Evolutionary conservation across 2,329 filamentous ascomycete genomes (phyloP).

Genomic region (Diaporthe sp.): DNA sequence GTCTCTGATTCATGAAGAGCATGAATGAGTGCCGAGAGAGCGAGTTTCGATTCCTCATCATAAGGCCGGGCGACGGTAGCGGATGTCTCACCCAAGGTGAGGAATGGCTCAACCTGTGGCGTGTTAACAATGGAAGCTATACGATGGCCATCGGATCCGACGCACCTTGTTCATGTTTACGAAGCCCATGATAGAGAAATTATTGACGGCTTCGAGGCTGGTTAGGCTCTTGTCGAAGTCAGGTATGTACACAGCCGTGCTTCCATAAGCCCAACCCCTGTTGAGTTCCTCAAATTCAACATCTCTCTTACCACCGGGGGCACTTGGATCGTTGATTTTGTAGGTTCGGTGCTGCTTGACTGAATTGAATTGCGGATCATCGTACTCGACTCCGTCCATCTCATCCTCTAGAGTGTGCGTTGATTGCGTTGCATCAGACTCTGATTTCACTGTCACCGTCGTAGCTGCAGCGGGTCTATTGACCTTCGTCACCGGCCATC

Average conservation of each 20-base stretch:
- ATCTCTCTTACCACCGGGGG: constrained; percentile 83
- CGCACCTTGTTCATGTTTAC: constrained; percentile 77
- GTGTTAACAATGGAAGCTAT: background rate
- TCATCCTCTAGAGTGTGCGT: constrained; percentile 61
- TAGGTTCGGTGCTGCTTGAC: constrained; percentile 87
- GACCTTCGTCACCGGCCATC: constrained; percentile 88
- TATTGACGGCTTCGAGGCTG: constrained; percentile 82
- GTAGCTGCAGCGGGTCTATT: constrained; percentile 82
- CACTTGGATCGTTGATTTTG: constrained; percentile 80
- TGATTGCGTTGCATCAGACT: constrained; percentile 63
- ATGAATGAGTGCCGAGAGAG: constrained; percentile 89
- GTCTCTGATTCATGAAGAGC: constrained; percentile 87
- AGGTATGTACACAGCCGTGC: constrained; percentile 90
- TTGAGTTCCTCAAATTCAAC: constrained; percentile 86
- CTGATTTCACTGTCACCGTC: constrained; percentile 74
- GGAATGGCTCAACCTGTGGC: constrained; percentile 80
- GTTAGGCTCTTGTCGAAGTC: constrained; percentile 89
- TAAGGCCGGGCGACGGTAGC: constrained; percentile 81
- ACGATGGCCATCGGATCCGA: background rate
- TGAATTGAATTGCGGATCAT: constrained; percentile 66
- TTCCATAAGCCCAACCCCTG: constrained; percentile 95
- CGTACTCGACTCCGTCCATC: constrained; percentile 62
- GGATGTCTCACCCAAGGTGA: constrained; percentile 85
- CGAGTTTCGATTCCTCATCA: constrained; percentile 86
- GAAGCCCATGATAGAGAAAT: constrained; percentile 89